A percentile compares a stretch with the other conserved stretches of the same genome.
These are phyloP conservation scores for Didymella exigua DNA, from an alignment of 2,329 filamentous ascomycete species.

Conservation along the genomic window DNA sequence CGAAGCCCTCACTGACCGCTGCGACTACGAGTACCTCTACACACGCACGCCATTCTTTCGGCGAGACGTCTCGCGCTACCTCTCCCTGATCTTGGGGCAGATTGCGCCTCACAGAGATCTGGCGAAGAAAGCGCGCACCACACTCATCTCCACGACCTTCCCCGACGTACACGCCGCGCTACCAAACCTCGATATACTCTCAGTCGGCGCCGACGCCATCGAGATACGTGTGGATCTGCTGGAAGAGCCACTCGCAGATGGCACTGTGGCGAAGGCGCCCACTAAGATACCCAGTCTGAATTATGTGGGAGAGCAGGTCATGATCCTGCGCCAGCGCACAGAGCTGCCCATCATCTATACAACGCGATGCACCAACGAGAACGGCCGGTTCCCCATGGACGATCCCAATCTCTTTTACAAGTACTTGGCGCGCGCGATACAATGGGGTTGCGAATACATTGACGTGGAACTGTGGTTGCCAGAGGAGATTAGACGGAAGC, in stretches of 20 bases:
- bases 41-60: slow-evolving; percentile 73
- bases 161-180: slow-evolving; percentile 82
- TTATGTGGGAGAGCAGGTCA: slow-evolving; percentile 85
- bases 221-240: slow-evolving; percentile 84
- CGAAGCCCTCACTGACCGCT: slow-evolving; percentile 66
- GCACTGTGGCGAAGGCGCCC: slow-evolving; percentile 67
- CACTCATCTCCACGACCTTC: slow-evolving; percentile 87
- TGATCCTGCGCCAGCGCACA: slow-evolving; percentile 80
- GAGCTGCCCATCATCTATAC: slow-evolving; percentile 92
- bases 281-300: slow-evolving; percentile 75
- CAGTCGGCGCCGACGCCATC: slow-evolving; percentile 83
- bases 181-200: slow-evolving; percentile 84
- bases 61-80: slow-evolving; percentile 76
- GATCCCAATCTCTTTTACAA: slow-evolving; percentile 75
- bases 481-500: slow-evolving; percentile 70
- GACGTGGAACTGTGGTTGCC: slow-evolving; percentile 89
- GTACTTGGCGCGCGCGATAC: slow-evolving; percentile 81
- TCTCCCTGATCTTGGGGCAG: slow-evolving; percentile 80
- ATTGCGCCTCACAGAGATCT: slow-evolving; percentile 78
- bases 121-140: slow-evolving; percentile 77
- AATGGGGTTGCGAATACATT: slow-evolving; percentile 90
- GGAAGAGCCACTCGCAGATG: slow-evolving; percentile 69
- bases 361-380: slow-evolving; percentile 79
- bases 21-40: slow-evolving; percentile 88
- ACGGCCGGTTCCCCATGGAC: slow-evolving; percentile 84